phyloP scores from a whole-genome alignment of 164 flowering plant species.

The Aristolochia contorta region DNA sequence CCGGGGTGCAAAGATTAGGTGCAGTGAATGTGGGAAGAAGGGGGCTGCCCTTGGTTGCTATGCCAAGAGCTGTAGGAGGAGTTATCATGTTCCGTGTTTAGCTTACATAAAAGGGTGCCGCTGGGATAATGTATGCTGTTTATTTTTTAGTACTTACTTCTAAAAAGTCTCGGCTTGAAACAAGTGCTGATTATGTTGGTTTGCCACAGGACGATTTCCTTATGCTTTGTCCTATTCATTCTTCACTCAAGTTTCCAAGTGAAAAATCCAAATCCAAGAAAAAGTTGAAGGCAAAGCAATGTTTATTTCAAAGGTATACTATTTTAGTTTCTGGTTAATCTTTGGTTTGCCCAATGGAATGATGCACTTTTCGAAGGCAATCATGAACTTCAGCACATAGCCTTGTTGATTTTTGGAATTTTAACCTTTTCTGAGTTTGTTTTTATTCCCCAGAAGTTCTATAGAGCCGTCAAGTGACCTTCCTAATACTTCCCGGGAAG shows the following conservation, averaged over 20 bases:
- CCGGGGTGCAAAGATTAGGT: constrained; percentile 15
- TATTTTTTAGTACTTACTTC: background rate
- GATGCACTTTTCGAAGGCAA: background rate
- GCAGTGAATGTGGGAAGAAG: constrained; percentile 13
- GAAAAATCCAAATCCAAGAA: constrained; percentile 35
- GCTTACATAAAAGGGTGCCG: constrained; percentile 3
- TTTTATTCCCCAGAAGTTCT: constrained; percentile 14
- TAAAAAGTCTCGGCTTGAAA: background rate
- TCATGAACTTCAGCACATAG: background rate
- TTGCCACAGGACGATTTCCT: constrained; percentile 46
- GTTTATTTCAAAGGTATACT: constrained; percentile 15
- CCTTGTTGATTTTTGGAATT: background rate
- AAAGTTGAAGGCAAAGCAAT: constrained; percentile 2
- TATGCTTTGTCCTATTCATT: constrained; percentile 71
- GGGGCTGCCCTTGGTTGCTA: constrained; percentile 19
- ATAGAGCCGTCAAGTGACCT: background rate
- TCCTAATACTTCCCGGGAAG: constrained; percentile 1
- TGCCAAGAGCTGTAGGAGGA: constrained; percentile 13
- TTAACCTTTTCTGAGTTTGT: background rate
- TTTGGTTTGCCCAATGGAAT: background rate
- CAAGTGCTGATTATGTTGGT: background rate
- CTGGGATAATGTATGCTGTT: constrained; percentile 13
- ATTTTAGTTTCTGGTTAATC: background rate
- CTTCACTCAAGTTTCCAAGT: constrained; percentile 46
- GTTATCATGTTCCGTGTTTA: constrained; percentile 15